A percentile compares a stretch with the other conserved stretches of the same genome.
These are phyloP conservation scores for Naganishia albida DNA, from an alignment of 1,284 basidiomycete genomes.

Conservation along the genomic window DNA sequence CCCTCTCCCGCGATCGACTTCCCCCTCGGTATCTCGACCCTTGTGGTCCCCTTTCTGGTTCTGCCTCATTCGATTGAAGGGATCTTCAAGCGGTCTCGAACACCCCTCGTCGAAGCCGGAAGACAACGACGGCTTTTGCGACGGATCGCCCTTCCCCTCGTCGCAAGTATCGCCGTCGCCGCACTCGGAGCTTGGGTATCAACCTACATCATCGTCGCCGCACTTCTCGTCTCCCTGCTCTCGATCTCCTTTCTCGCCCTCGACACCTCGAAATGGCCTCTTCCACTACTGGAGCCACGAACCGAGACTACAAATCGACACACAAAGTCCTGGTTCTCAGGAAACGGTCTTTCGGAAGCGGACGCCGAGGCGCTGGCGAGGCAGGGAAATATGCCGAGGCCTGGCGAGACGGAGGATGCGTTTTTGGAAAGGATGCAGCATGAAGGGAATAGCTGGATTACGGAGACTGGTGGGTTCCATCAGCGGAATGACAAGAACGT, in stretches of 20 bases:
- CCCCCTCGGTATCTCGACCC: conserved; percentile 26
- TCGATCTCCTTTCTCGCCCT: background rate
- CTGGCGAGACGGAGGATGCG: conserved; percentile 19
- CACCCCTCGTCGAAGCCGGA: background rate
- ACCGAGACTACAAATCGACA: background rate
- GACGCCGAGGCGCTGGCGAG: background rate
- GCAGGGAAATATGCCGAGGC: conserved; percentile 3
- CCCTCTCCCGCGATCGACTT: conserved; percentile 7
- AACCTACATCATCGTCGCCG: conserved; percentile 10
- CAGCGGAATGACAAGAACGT: background rate
- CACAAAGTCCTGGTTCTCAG: conserved; percentile 24
- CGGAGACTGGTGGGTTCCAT: conserved; percentile 22
- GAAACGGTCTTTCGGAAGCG: background rate
- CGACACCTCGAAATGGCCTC: background rate
- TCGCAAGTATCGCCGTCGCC: conserved; percentile 7
- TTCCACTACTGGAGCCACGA: background rate
- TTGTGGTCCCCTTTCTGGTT: conserved; percentile 8
- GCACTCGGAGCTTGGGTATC: conserved; percentile 20
- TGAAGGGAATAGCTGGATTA: conserved; percentile 31
- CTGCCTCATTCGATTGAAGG: background rate
- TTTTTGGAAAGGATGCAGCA: conserved; percentile 17
- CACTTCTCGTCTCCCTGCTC: background rate
- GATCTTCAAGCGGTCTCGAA: background rate
- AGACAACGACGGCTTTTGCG: background rate
- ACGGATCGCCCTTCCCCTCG: background rate